Evolutionary conservation across 495 filamentous ascomycete genomes (phyloP).

Genomic region (Cairneyella variabilis): DNA sequence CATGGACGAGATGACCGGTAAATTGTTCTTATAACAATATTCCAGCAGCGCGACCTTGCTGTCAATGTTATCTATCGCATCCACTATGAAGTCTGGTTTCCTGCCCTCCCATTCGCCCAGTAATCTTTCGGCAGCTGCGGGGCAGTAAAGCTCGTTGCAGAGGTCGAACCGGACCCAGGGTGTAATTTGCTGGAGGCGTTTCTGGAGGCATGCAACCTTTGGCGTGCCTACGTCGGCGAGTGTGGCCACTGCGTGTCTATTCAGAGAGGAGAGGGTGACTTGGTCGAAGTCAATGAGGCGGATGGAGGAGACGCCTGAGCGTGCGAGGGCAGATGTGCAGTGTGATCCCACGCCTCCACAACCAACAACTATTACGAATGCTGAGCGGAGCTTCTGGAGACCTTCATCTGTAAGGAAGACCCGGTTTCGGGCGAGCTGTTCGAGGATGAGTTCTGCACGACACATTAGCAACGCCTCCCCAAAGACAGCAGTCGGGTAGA

Average conservation of each 20-base stretch:
- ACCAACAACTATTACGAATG: slow-evolving; percentile 87
- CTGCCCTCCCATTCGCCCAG: slow-evolving; percentile 44
- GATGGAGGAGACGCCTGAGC: slow-evolving; percentile 81
- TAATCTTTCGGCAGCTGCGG: slow-evolving; percentile 56
- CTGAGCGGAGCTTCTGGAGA: slow-evolving; percentile 68
- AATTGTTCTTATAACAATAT: slow-evolving; percentile 72
- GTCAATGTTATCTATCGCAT: slow-evolving; percentile 98
- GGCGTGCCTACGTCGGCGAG: slow-evolving; percentile 91
- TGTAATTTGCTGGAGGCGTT: slow-evolving; percentile 73
- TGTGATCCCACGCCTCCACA: slow-evolving; percentile 95
- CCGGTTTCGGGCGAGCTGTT: slow-evolving; percentile 92
- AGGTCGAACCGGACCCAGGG: slow-evolving; percentile 93
- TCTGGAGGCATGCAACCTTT: slow-evolving; percentile 81
- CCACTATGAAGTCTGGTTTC: slow-evolving; percentile 81
- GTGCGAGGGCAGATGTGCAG: slow-evolving; percentile 77
- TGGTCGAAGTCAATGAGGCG: slow-evolving; percentile 98
- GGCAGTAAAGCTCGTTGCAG: slow-evolving; percentile 77
- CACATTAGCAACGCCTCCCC: slow-evolving; percentile 5
- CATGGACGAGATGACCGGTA: slow-evolving; percentile 92
- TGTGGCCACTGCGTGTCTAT: slow-evolving; percentile 91
- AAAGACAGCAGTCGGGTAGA: not conserved
- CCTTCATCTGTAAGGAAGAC: slow-evolving; percentile 86
- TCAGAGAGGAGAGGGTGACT: slow-evolving; percentile 88
- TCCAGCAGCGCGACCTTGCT: slow-evolving; percentile 90
- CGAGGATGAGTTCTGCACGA: slow-evolving; percentile 77